phyloP scores from a whole-genome alignment of 768 basidiomycete genomes.

The Pleurotus sapidus region DNA sequence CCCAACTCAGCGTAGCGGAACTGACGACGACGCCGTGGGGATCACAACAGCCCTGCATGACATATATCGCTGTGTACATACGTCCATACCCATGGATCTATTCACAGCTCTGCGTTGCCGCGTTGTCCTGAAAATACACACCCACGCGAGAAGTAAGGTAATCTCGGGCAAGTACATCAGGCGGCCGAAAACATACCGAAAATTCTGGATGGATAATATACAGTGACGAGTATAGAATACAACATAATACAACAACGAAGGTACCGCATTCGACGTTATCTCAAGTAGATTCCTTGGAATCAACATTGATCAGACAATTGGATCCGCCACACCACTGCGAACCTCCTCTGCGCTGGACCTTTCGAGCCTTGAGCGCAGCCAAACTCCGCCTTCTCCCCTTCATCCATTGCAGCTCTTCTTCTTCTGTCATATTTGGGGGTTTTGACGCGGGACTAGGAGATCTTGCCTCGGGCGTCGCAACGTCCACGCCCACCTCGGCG shows the following conservation, averaged over 20 bases:
- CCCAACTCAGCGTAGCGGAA: slow-evolving; percentile 1
- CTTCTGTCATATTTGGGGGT: slow-evolving; percentile 1
- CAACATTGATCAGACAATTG: neutral
- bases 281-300: neutral
- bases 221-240: too few relatives aligned
- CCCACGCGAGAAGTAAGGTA: slow-evolving; percentile 3
- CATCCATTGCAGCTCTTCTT: slow-evolving; percentile 3
- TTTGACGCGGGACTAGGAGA: slow-evolving; percentile 3
- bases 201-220: too few relatives aligned
- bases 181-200: neutral
- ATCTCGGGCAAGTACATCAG: neutral
- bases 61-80: neutral
- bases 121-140: neutral
- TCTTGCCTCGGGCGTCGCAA: slow-evolving; percentile 1
- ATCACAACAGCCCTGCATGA: neutral
- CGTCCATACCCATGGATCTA: slow-evolving; percentile 4
- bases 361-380: neutral
- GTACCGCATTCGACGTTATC: neutral
- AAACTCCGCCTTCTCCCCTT: neutral
- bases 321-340: slow-evolving; percentile 3
- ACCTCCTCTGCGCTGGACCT: slow-evolving; percentile 4
- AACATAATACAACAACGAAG: neutral
- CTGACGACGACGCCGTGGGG: neutral
- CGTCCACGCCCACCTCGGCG: slow-evolving; percentile 3
- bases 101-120: neutral